phyloP scores from a whole-genome alignment of 495 filamentous ascomycete genomes.

The Filosporella fistucella region DNA sequence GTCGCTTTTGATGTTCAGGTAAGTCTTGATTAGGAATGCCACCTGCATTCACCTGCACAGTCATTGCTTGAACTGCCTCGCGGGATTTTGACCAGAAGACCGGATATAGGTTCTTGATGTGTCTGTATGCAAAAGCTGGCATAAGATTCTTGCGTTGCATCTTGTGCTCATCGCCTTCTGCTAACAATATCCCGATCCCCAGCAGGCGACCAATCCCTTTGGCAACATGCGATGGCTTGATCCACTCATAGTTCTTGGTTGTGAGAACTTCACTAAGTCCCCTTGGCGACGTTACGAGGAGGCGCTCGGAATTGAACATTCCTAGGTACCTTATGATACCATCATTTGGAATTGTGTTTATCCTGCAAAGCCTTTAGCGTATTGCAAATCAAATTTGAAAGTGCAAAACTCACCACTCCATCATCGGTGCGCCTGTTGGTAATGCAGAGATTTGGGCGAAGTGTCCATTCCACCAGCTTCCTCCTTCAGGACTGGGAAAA shows the following conservation, averaged over 20 bases:
- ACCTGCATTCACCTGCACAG: slow-evolving; percentile 17
- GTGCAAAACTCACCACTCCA: slow-evolving; percentile 42
- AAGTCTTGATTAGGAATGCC: slow-evolving; percentile 32
- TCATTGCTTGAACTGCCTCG: slow-evolving; percentile 44
- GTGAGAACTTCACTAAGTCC: slow-evolving; percentile 61
- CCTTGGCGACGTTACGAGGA: slow-evolving; percentile 63
- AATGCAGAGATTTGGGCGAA: slow-evolving; percentile 47
- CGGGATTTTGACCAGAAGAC: slow-evolving; percentile 71
- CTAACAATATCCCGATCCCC: slow-evolving; percentile 73
- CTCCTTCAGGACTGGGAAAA: slow-evolving; percentile 52
- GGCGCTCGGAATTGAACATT: slow-evolving; percentile 64
- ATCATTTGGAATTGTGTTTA: slow-evolving; percentile 73
- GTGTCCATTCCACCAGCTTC: slow-evolving; percentile 46
- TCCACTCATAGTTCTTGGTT: slow-evolving; percentile 73
- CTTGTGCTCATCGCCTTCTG: slow-evolving; percentile 85
- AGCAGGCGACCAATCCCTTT: slow-evolving; percentile 56
- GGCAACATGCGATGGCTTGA: slow-evolving; percentile 60
- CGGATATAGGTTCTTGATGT: slow-evolving; percentile 82
- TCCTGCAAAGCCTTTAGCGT: slow-evolving; percentile 35
- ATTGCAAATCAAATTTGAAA: neutral
- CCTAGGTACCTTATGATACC: slow-evolving; percentile 77
- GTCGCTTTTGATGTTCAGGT: slow-evolving; percentile 22
- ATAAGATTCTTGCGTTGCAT: slow-evolving; percentile 73
- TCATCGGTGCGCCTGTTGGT: slow-evolving; percentile 55
- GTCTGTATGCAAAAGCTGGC: slow-evolving; percentile 81